Evolutionary conservation across 257 asterid species (phyloP), one percentile per base, ranked within the genome.

Genomic region (Thymus mandschuricus): DNA sequence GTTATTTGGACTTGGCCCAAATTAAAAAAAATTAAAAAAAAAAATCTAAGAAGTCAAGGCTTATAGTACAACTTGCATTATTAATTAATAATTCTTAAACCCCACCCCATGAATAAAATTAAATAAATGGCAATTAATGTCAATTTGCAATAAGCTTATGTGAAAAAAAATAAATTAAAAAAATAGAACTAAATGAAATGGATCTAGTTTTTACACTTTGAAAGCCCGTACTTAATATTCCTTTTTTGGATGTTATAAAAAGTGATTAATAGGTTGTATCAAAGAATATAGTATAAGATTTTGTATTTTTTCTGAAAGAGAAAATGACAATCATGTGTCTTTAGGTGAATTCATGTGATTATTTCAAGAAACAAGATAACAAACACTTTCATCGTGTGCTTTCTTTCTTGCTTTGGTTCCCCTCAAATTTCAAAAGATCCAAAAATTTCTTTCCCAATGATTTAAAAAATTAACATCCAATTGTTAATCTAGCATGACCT

Each of bases 311-410:
- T 35, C 74, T 74, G 69, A 46, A 41, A 64, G 34, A 56, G 73
- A 68, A 73, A 78, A 68, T 73, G 82, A 78, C 79, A 73, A 68
- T 10, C 67, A 60, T 67, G 63, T 67, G 58, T 61, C 54, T 70
- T 69, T 65, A 46, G 51, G 62, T 54, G 43, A 40, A 33, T 29
- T 7, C 28, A 51, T 66, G 38, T 72, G 78, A 72, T 71, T 51
- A 66, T 72, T 60, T 52, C 71, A 72, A 71, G 76, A 64, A 70
- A 30, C 68, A 15, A 33, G 40, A 41, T 41, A 50, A 65, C 66
- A 43, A 60, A 41, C 56, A 59, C 45, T 51, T 21, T 27, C 34
- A 31, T 61, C 30, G 55, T 72, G 12, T 60, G 44, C 40, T 41
- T 71, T 30, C 12, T 30, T 15, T 27, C 28, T 6, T 27, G 3